phyloP scores from a whole-genome alignment of 495 filamentous ascomycete genomes.

The Podospora appendiculata region DNA sequence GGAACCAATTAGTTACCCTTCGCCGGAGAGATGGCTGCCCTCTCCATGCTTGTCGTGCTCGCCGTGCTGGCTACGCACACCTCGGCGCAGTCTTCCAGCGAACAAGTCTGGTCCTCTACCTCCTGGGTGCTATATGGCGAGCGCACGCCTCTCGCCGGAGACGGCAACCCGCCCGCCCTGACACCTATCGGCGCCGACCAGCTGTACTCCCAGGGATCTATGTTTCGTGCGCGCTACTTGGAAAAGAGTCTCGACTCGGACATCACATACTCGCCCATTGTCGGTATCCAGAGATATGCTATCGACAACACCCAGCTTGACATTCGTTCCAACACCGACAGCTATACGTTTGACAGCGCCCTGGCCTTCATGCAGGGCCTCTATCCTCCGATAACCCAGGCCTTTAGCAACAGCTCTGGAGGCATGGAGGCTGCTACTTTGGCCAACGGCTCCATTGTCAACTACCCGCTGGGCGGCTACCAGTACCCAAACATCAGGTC shows the following conservation, averaged over 20 bases:
- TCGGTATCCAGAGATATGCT: constrained; percentile 22
- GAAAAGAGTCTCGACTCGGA: constrained; percentile 14
- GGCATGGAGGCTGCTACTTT: constrained; percentile 21
- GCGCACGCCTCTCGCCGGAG: constrained; percentile 23
- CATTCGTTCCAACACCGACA: constrained; percentile 24
- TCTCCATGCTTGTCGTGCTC: constrained; percentile 5
- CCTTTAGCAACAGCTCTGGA: constrained; percentile 18
- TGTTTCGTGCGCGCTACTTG: constrained; percentile 31
- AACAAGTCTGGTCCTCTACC: constrained; percentile 37
- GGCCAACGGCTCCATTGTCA: constrained; percentile 20
- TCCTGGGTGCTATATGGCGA: constrained; percentile 35
- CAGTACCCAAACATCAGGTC: constrained; percentile 34
- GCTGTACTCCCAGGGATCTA: constrained; percentile 25
- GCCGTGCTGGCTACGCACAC: constrained; percentile 5
- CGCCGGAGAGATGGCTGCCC: constrained; percentile 10
- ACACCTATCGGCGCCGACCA: constrained; percentile 36
- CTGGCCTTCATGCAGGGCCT: constrained; percentile 36
- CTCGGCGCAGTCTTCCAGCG: constrained; percentile 21
- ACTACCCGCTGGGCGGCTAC: constrained; percentile 33
- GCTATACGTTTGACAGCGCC: constrained; percentile 24
- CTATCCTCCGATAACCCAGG: constrained; percentile 27
- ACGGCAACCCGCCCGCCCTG: constrained; percentile 10
- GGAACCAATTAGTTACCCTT: not conserved
- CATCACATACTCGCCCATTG: constrained; percentile 20
- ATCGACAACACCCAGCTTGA: constrained; percentile 33